These are phyloP conservation scores for Nannizziopsis arthrosporioides DNA, from an alignment of 2,329 filamentous ascomycete species.

Conservation along the genomic window DNA sequence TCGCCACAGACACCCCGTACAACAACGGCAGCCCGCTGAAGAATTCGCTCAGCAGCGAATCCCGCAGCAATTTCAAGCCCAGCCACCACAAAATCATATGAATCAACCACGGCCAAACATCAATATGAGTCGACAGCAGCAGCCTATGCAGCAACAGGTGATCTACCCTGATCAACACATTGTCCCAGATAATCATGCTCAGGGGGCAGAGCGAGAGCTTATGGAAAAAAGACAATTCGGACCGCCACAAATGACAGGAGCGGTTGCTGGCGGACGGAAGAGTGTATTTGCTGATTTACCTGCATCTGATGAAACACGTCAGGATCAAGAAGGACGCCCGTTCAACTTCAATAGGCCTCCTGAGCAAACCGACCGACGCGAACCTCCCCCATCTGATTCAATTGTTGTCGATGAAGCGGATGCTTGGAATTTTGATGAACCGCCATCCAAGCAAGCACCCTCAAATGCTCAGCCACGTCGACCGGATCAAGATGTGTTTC, in stretches of 20 bases:
- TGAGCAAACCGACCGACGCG: not conserved
- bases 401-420: constrained; percentile 46
- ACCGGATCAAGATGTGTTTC: constrained; percentile 80
- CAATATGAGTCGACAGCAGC: constrained; percentile 45
- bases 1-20: constrained; percentile 37
- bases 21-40: constrained; percentile 35
- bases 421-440: constrained; percentile 90
- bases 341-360: constrained; percentile 37
- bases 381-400: constrained; percentile 1
- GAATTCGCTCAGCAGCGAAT: constrained; percentile 43
- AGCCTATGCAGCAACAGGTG: constrained; percentile 39
- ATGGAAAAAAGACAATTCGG: constrained; percentile 33
- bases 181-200: constrained; percentile 20
- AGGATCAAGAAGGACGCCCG: not conserved
- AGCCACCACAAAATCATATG: constrained; percentile 26
- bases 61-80: constrained; percentile 32
- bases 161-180: constrained; percentile 36
- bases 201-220: constrained; percentile 28
- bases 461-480: constrained; percentile 45
- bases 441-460: constrained; percentile 41
- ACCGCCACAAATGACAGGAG: constrained; percentile 39
- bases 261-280: constrained; percentile 35
- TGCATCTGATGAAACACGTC: not conserved
- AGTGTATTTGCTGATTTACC: constrained; percentile 2
- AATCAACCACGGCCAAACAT: constrained; percentile 38